Evolutionary conservation across 2,329 filamentous ascomycete genomes (phyloP).

Genomic region (Penicillium rolfsii): DNA sequence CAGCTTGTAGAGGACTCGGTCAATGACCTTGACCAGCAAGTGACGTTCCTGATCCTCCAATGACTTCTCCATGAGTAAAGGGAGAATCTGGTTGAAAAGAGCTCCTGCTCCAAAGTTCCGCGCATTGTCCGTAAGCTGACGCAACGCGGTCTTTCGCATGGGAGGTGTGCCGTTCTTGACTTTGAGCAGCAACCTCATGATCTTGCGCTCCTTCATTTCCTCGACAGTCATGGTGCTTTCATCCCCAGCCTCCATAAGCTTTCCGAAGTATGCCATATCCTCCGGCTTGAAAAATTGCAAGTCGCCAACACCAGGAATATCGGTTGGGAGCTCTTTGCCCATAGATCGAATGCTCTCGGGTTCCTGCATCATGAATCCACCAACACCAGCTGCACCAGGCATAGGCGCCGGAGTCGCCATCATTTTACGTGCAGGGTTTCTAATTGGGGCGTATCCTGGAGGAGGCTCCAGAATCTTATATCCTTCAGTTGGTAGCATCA

Average conservation of each 20-base stretch:
- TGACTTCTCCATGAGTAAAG: constrained; percentile 96
- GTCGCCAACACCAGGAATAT: constrained; percentile 94
- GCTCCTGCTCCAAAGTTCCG: constrained; percentile 92
- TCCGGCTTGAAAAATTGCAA: constrained; percentile 98
- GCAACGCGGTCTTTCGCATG: constrained; percentile 96
- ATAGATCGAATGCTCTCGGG: constrained; percentile 80
- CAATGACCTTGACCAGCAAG: constrained; percentile 97
- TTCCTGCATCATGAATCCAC: constrained; percentile 97
- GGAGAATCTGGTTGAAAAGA: constrained; percentile 96
- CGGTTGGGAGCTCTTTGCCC: constrained; percentile 88
- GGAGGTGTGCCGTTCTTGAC: constrained; percentile 99
- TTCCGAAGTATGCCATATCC: constrained; percentile 98
- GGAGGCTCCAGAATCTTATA: constrained; percentile 92
- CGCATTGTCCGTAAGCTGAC: constrained; percentile 96
- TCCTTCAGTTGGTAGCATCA: constrained; percentile 86
- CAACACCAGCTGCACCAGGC: constrained; percentile 60
- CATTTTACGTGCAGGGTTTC: constrained; percentile 74
- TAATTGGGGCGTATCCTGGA: constrained; percentile 84
- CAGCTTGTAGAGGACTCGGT: constrained; percentile 96
- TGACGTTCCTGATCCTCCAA: constrained; percentile 97
- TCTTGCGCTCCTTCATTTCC: constrained; percentile 96
- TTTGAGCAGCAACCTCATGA: constrained; percentile 94
- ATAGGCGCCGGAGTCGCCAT: constrained; percentile 72
- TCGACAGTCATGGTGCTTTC: constrained; percentile 92
- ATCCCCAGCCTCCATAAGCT: constrained; percentile 90